phyloP scores from a whole-genome alignment of 176 grass and related monocot species.

The Paspalum vaginatum region DNA sequence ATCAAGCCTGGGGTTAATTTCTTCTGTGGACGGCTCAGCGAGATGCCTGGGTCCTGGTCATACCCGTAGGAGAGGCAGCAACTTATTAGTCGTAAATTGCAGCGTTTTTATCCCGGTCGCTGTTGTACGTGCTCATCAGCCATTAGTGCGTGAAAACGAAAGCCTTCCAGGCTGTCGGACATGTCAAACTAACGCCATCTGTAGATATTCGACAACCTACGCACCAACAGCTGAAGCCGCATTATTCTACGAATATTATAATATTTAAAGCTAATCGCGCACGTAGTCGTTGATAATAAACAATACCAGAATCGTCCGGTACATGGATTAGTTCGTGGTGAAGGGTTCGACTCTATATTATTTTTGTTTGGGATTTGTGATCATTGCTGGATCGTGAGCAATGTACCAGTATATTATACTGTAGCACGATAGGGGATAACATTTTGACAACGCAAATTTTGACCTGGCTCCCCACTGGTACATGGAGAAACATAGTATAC shows the following conservation, averaged over 20 bases:
- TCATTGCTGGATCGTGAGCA: neutral
- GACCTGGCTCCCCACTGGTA: neutral
- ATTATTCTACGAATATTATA: neutral
- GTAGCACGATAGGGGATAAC: neutral
- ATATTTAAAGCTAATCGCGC: neutral
- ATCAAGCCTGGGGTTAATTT: neutral
- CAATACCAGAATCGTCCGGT: neutral
- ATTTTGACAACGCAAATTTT: neutral
- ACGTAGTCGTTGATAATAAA: neutral
- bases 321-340: neutral
- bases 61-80: neutral
- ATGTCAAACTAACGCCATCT: slow-evolving; percentile 8
- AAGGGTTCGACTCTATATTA: slow-evolving; percentile 16
- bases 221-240: neutral
- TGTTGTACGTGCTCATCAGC: neutral
- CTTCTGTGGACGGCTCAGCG: neutral
- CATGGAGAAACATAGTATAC: too few relatives aligned
- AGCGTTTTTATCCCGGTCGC: neutral
- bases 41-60: neutral
- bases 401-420: neutral
- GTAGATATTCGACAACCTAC: slow-evolving; percentile 6
- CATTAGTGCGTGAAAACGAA: neutral
- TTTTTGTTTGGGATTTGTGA: slow-evolving; percentile 2
- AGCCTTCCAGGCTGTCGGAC: neutral
- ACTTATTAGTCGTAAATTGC: neutral